Percentiles rank a stretch among this genome's conserved stretches.
Evolutionary conservation across 106 monocot genomes (phyloP).

Genomic region (Iris macrosiphon): DNA sequence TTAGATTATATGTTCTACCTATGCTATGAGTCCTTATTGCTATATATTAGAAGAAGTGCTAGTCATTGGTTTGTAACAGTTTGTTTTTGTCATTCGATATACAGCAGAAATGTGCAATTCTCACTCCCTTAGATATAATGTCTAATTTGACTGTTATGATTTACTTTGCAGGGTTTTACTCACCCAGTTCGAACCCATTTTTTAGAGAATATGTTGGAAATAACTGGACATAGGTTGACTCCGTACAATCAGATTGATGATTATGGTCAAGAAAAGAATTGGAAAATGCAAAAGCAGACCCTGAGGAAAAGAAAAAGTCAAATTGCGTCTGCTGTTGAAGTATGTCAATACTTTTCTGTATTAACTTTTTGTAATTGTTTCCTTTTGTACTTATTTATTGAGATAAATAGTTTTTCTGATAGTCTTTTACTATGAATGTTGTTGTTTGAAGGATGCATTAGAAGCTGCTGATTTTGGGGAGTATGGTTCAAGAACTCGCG

Average conservation of each 20-base stretch:
- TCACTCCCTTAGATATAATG: background rate
- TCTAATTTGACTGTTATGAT: background rate
- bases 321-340: conserved; percentile 95
- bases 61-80: background rate
- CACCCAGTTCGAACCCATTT: conserved; percentile 86
- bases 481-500: conserved; percentile 70
- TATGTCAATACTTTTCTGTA: conserved; percentile 15
- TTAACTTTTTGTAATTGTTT: too few relatives aligned
- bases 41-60: too few relatives aligned
- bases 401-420: background rate
- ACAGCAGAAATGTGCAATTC: background rate
- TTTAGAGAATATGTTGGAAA: conserved; percentile 84
- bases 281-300: conserved; percentile 99
- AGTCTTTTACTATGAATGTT: background rate
- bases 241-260: conserved; percentile 99
- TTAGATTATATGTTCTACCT: too few relatives aligned
- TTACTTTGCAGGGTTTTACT: conserved; percentile 76
- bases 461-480: conserved; percentile 92
- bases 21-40: too few relatives aligned
- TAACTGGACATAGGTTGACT: conserved; percentile 85
- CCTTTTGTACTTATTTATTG: too few relatives aligned
- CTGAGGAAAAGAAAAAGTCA: conserved; percentile 92
- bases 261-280: conserved; percentile 98
- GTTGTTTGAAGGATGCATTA: conserved; percentile 71
- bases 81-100: too few relatives aligned